These are phyloP conservation scores for Pisolithus thermaeus DNA, from an alignment of 1,284 basidiomycete species.

Conservation along the genomic window DNA sequence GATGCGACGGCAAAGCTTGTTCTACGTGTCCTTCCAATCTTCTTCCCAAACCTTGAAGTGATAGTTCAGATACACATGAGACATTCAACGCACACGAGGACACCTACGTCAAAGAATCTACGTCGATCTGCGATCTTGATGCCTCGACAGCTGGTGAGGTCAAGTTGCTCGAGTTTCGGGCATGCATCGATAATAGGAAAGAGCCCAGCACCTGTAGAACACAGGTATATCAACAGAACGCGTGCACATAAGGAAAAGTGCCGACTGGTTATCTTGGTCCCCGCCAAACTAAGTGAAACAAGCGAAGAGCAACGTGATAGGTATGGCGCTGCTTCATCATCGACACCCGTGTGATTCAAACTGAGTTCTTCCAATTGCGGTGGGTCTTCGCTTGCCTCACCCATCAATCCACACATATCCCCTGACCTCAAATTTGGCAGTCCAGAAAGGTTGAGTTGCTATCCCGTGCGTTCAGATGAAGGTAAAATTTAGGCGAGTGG, in stretches of 20 bases:
- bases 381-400: slow-evolving; percentile 24
- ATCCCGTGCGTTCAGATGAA: slow-evolving; percentile 6
- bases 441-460: slow-evolving; percentile 52
- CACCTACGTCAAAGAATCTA: slow-evolving; percentile 57
- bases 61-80: background rate
- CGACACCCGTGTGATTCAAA: slow-evolving; percentile 58
- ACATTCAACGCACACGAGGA: slow-evolving; percentile 1
- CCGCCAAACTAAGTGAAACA: slow-evolving; percentile 44
- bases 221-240: background rate
- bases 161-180: slow-evolving; percentile 42
- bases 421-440: slow-evolving; percentile 46
- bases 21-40: slow-evolving; percentile 21
- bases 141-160: slow-evolving; percentile 63
- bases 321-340: slow-evolving; percentile 48
- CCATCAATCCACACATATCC: slow-evolving; percentile 45
- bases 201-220: slow-evolving; percentile 44
- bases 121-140: slow-evolving; percentile 53
- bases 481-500: background rate
- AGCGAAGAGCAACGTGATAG: slow-evolving; percentile 48
- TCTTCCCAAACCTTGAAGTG: slow-evolving; percentile 41
- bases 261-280: slow-evolving; percentile 57
- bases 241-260: background rate
- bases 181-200: slow-evolving; percentile 57
- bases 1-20: too few relatives aligned
- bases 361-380: slow-evolving; percentile 43